These are phyloP conservation scores for Cladosporium oxysporum DNA, from an alignment of 2,329 filamentous ascomycete species.

Conservation along the genomic window DNA sequence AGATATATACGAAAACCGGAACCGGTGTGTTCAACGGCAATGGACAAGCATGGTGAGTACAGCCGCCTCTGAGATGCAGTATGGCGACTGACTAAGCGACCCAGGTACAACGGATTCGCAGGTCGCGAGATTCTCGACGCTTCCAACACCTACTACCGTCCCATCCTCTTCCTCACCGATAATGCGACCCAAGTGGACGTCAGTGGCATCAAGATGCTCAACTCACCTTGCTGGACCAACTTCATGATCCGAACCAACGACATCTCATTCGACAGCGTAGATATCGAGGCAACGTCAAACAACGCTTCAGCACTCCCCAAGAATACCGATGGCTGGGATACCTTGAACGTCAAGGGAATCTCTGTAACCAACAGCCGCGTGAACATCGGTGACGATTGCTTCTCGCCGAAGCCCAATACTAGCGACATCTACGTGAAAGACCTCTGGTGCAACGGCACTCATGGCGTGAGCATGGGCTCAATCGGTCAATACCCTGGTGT, in stretches of 20 bases:
- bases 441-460: conserved; percentile 55
- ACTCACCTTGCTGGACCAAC: conserved; percentile 66
- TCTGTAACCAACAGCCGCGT: conserved; percentile 41
- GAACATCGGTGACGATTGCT: conserved; percentile 57
- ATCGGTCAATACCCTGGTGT: conserved; percentile 55
- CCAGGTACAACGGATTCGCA: conserved; percentile 44
- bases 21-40: conserved; percentile 59
- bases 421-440: conserved; percentile 58
- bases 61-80: not conserved
- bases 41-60: conserved; percentile 53
- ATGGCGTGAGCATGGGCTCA: conserved; percentile 52
- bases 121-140: conserved; percentile 49
- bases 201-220: conserved; percentile 60
- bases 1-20: conserved; percentile 52
- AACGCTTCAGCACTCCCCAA: conserved; percentile 51
- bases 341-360: conserved; percentile 58
- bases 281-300: conserved; percentile 57
- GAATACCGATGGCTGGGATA: conserved; percentile 66
- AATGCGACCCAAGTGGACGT: conserved; percentile 61
- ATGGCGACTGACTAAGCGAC: not conserved
- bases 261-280: conserved; percentile 56
- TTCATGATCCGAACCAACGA: conserved; percentile 61
- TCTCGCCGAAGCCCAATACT: conserved; percentile 62
- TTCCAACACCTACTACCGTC: conserved; percentile 58
- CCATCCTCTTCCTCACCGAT: conserved; percentile 62